Conservation (phyloP, 345 rosid genomes). For the Sonneratia caseolaris region DNA sequence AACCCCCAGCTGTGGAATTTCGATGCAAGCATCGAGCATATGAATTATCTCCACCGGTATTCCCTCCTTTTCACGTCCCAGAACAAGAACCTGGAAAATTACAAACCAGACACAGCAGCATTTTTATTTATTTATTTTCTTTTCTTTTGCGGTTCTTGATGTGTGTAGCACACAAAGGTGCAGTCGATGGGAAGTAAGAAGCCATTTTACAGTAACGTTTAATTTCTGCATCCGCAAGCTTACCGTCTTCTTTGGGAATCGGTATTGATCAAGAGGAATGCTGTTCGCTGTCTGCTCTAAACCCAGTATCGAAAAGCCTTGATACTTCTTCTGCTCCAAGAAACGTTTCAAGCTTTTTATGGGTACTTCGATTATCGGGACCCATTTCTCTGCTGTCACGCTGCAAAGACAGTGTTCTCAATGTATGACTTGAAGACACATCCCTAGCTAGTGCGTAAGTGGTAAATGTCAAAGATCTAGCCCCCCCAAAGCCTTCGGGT, state of each 20-base stretch:
- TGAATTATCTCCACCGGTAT: conserved; percentile 90
- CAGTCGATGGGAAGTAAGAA: neutral
- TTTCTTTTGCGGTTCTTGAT: too few species aligned
- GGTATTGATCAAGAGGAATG: conserved; percentile 54
- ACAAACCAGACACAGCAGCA: neutral
- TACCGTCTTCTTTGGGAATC: conserved; percentile 70
- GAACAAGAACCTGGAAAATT: conserved; percentile 62
- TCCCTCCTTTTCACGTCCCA: conserved; percentile 93
- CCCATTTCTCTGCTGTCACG: conserved; percentile 97
- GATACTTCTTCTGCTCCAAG: conserved; percentile 73
- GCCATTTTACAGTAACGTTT: neutral
- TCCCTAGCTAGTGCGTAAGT: neutral
- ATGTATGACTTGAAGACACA: neutral
- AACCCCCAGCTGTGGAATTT: conserved; percentile 93
- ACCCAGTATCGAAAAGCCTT: conserved; percentile 87
- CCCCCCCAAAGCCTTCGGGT: too few species aligned
- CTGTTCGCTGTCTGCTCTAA: conserved; percentile 94
- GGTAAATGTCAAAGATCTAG: neutral
- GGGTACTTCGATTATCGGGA: conserved; percentile 82
- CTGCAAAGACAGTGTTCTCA: conserved; percentile 26
- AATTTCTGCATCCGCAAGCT: conserved; percentile 11
- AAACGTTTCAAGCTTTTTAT: conserved; percentile 60
- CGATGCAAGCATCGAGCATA: conserved; percentile 74
- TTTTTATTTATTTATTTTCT: too few species aligned
- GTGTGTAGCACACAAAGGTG: neutral